These are phyloP conservation scores for Phytophthora cryptogea DNA, from an alignment of 352 stramenopile species.

Conservation along the genomic window DNA sequence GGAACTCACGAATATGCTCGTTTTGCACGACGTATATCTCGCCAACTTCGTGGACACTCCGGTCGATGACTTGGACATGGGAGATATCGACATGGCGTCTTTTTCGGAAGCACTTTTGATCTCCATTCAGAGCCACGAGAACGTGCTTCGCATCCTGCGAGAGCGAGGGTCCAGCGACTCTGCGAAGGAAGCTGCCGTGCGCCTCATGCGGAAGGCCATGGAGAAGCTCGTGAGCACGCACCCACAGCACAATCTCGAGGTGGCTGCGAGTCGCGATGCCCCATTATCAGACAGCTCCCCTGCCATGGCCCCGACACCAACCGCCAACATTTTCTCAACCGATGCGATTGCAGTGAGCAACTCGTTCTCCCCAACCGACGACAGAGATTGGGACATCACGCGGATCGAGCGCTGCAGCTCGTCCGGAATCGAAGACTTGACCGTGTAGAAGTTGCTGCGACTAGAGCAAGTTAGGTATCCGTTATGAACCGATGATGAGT, in stretches of 20 bases:
- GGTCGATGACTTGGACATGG: constrained; percentile 51
- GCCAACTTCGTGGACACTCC: constrained; percentile 71
- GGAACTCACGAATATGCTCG: constrained; percentile 72
- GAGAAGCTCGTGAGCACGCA: constrained; percentile 80
- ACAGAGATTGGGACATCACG: constrained; percentile 30
- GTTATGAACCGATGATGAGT: neutral
- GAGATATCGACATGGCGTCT: constrained; percentile 75
- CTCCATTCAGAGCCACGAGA: constrained; percentile 84
- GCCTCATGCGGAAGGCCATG: constrained; percentile 72
- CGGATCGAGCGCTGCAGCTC: constrained; percentile 44
- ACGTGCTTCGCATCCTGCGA: constrained; percentile 77
- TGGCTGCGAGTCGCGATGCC: constrained; percentile 20
- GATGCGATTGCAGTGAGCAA: constrained; percentile 15
- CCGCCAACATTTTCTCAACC: constrained; percentile 15
- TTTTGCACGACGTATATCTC: constrained; percentile 83
- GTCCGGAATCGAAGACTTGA: constrained; percentile 58
- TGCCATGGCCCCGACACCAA: constrained; percentile 6
- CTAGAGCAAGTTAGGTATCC: neutral
- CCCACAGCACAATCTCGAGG: constrained; percentile 80
- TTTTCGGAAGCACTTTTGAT: constrained; percentile 81
- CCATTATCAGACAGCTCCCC: constrained; percentile 19
- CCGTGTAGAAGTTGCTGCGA: constrained; percentile 25
- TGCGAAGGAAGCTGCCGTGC: constrained; percentile 57
- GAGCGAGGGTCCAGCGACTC: constrained; percentile 65
- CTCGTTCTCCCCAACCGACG: constrained; percentile 29